Conservation (phyloP, 306 rosid species). For the Malus sieversii region DNA sequence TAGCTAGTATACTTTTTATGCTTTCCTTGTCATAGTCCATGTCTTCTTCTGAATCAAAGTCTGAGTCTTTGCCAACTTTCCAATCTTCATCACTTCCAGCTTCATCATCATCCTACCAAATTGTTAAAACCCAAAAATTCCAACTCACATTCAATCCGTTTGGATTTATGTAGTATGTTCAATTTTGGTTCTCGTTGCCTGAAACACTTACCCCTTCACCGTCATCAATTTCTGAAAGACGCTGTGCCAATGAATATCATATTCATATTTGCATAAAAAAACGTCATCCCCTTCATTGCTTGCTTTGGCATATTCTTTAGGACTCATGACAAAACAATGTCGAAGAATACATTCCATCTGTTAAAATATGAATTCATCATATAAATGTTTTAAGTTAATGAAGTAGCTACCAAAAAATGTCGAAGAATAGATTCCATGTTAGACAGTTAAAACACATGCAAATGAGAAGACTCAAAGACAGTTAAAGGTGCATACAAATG, state of each 20-base stretch:
- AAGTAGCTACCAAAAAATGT: neutral
- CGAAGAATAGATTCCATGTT: neutral
- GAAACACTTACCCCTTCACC: constrained; percentile 43
- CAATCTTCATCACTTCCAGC: constrained; percentile 68
- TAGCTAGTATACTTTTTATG: constrained; percentile 29
- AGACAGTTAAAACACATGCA: neutral
- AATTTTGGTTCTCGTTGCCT: constrained; percentile 2
- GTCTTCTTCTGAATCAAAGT: constrained; percentile 69
- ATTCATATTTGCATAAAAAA: constrained; percentile 82
- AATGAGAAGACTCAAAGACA: neutral
- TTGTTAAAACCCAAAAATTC: constrained; percentile 6
- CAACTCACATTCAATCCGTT: neutral
- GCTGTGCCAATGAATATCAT: constrained; percentile 85
- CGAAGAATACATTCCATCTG: constrained; percentile 86
- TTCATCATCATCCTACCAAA: constrained; percentile 54
- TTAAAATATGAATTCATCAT: constrained; percentile 12
- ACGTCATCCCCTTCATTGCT: constrained; percentile 67
- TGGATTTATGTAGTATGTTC: neutral
- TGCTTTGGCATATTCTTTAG: constrained; percentile 72
- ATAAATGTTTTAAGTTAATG: neutral
- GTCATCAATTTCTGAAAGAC: constrained; percentile 65
- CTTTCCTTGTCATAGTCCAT: constrained; percentile 58
- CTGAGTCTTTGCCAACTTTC: constrained; percentile 42
- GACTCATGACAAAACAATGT: constrained; percentile 63
- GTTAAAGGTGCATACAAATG: neutral